A percentile compares a stretch with the other conserved stretches of the same genome.
These are phyloP conservation scores for Daldinia eschscholtzii DNA, from an alignment of 2,329 filamentous ascomycete genomes.

Conservation along the genomic window DNA sequence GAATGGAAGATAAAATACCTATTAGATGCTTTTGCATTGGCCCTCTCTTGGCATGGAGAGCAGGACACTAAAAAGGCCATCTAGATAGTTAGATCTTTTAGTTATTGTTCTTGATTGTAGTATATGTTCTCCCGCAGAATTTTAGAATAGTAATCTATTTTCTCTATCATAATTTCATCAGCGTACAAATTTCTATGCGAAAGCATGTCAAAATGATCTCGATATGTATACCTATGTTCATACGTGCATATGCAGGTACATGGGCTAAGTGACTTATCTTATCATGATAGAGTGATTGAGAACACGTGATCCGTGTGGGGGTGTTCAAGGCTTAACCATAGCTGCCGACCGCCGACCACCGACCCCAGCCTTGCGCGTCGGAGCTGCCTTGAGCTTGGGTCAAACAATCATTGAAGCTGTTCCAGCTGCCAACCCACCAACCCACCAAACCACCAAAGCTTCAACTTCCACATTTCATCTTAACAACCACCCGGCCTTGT, in stretches of 20 bases:
- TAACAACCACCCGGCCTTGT: conserved; percentile 21
- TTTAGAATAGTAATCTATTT: neutral
- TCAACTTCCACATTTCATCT: conserved; percentile 38
- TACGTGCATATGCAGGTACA: conserved; percentile 16
- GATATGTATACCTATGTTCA: neutral
- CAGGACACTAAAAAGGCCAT: neutral
- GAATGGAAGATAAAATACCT: conserved; percentile 8
- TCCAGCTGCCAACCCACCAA: conserved; percentile 22
- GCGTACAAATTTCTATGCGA: neutral
- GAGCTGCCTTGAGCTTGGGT: conserved; percentile 50
- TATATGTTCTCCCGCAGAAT: neutral
- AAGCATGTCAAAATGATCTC: neutral
- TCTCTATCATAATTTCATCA: neutral
- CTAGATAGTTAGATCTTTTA: neutral
- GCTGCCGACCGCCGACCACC: conserved; percentile 20
- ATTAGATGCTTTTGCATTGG: neutral
- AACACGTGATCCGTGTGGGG: conserved; percentile 2
- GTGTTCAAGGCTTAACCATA: conserved; percentile 13
- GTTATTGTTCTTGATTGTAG: neutral
- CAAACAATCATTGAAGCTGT: conserved; percentile 37
- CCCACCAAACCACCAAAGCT: conserved; percentile 44
- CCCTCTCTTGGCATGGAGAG: neutral
- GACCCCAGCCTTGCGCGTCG: conserved; percentile 50
- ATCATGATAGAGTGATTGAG: neutral
- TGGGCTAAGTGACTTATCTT: neutral